phyloP scores from a whole-genome alignment of 2,329 filamentous ascomycete species.

The Botrytis tulipae region DNA sequence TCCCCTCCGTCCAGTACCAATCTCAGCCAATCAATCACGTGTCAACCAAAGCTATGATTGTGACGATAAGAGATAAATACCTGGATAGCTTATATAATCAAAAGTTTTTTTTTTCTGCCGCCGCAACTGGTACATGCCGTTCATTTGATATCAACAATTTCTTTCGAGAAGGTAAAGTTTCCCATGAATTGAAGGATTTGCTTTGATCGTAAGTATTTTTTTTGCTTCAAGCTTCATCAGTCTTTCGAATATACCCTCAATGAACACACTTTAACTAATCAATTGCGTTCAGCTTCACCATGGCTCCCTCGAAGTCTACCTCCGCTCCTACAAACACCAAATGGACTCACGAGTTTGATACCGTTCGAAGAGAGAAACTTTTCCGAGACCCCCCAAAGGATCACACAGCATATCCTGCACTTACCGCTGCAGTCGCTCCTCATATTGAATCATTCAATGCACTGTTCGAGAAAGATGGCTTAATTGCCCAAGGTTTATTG shows the following conservation, averaged over 20 bases:
- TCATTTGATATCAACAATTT: slow-evolving; percentile 6
- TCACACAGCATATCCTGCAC: slow-evolving; percentile 79
- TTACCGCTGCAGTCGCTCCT: slow-evolving; percentile 82
- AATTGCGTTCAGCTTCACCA: slow-evolving; percentile 22
- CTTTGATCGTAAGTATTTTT: slow-evolving; percentile 10
- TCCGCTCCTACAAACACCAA: slow-evolving; percentile 54
- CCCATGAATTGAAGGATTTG: slow-evolving; percentile 17
- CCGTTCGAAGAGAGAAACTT: slow-evolving; percentile 78
- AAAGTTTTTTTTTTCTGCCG: slow-evolving; percentile 20
- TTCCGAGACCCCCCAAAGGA: slow-evolving; percentile 88
- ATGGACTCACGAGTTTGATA: slow-evolving; percentile 87
- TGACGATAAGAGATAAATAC: slow-evolving; percentile 3
- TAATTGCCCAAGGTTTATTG: slow-evolving; percentile 71
- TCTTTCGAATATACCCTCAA: not conserved
- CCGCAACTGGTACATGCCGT: not conserved
- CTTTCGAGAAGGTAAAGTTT: not conserved
- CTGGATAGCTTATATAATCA: slow-evolving; percentile 10
- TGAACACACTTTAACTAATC: not conserved
- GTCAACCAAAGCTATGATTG: not conserved
- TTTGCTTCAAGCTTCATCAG: not conserved
- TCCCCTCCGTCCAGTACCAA: not conserved
- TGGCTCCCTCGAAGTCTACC: slow-evolving; percentile 30
- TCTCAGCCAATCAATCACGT: not conserved
- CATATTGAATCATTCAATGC: slow-evolving; percentile 96
- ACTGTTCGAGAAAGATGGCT: slow-evolving; percentile 72